Base-by-base conservation (phyloP, 2,329 filamentous ascomycete species). In the Cladophialophora yegresii region DNA sequence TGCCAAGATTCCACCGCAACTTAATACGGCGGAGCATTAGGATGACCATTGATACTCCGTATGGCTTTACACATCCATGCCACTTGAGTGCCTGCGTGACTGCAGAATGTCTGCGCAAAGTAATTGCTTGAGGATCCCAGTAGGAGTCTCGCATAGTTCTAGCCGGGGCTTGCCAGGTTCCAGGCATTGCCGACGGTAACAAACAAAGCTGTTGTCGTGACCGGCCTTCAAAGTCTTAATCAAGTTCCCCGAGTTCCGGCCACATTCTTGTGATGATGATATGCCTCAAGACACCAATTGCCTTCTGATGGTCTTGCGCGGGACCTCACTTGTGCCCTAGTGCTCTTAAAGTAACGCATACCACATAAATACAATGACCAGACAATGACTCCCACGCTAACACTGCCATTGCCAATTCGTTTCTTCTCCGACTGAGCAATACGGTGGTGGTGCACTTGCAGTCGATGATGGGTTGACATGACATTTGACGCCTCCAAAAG, bases 401-500 rank as follows among this genome's bases (percentile, higher is more conserved):
- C 47, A 50, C 22, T 50, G 47, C 47, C 47, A 50, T 28, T 50
- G 47, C 47, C 47, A 50, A 26, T 50, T 50, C 10, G 47, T 50
- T 26, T 26, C 20, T 28, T 50, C 22, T 2, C 47, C 47, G 7
- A 50, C 22, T 7, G 47, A 50, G 20, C 26, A 58, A 23, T 40
- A 57, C 6, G 54, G 33, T 20, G 33, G 23, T 36, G 3, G 47
- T 4, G 47, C 20, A 4, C 20, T 50, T 28, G 20, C 47, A 13
- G 47, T 26, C 20, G 20, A 23, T 28, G 47, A 50, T 16, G 47
- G 47, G 23, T 50, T 50, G 7, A 50, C 23, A 28, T 50, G 47
- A 28, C 47, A 50, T 20, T 26, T 53, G 45, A 53, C 58, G 51
- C 56, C 55, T 32, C 62, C 62, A 43, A 64, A 64, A 9, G 50